phyloP scores from a whole-genome alignment of 352 stramenopile genomes.

The Globisporangium mamillatum region DNA sequence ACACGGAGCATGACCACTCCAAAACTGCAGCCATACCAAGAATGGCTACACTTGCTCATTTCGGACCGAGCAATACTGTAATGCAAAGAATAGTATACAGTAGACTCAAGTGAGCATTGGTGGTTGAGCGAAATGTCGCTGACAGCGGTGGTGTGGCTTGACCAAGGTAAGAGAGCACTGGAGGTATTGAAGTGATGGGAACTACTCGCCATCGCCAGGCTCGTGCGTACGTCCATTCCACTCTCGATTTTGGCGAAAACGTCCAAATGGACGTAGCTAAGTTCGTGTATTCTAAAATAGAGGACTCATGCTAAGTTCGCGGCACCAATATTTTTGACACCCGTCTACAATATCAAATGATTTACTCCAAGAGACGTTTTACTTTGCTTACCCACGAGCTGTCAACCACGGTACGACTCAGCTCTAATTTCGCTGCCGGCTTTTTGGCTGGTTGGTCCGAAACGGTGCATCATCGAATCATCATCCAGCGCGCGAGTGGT shows the following conservation, averaged over 20 bases:
- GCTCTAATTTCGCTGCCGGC: background rate
- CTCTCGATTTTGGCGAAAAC: too few species aligned
- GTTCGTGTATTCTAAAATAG: too few species aligned
- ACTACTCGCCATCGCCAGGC: too few species aligned
- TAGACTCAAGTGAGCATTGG: background rate
- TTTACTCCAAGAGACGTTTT: background rate
- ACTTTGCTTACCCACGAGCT: background rate
- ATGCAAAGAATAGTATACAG: background rate
- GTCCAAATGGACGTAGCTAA: too few species aligned
- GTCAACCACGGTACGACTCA: background rate
- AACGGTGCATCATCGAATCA: conserved; percentile 12
- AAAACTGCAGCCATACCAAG: background rate
- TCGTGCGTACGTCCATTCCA: too few species aligned
- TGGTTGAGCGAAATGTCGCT: background rate
- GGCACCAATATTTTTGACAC: too few species aligned
- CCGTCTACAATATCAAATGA: background rate
- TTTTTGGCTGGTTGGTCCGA: conserved; percentile 17
- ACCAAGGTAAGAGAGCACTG: too few species aligned
- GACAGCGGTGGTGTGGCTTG: background rate
- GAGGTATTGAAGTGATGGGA: too few species aligned
- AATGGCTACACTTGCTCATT: background rate
- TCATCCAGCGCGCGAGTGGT: background rate
- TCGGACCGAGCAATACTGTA: background rate
- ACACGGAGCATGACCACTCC: background rate
- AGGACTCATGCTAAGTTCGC: too few species aligned